Evolutionary conservation across 768 basidiomycete genomes (phyloP).

Genomic region (Plicaturopsis crispa): DNA sequence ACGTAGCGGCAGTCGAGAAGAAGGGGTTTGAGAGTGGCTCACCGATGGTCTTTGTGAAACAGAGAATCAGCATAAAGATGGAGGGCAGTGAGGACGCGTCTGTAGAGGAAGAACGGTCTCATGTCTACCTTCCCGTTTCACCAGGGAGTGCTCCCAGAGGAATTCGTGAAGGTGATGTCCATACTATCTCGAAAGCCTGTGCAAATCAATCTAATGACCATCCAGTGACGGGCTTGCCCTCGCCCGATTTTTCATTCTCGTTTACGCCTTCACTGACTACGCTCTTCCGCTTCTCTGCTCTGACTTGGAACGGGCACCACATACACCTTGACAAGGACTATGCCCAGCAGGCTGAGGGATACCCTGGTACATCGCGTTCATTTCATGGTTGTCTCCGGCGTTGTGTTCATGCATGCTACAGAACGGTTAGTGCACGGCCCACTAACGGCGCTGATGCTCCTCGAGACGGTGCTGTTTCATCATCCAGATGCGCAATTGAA

Average conservation of each 20-base stretch:
- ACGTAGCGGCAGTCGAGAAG: slow-evolving; percentile 45
- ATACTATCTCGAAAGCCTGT: background rate
- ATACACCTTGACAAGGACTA: slow-evolving; percentile 80
- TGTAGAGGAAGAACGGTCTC: slow-evolving; percentile 55
- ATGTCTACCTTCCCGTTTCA: slow-evolving; percentile 49
- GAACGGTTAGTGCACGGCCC: slow-evolving; percentile 85
- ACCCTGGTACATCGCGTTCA: slow-evolving; percentile 42
- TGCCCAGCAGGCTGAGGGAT: slow-evolving; percentile 60
- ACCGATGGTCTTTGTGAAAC: slow-evolving; percentile 73
- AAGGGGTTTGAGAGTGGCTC: slow-evolving; percentile 56
- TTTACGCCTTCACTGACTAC: slow-evolving; percentile 65
- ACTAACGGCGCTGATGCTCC: slow-evolving; percentile 69
- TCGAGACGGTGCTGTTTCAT: slow-evolving; percentile 51
- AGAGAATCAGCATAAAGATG: slow-evolving; percentile 45
- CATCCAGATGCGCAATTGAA: slow-evolving; percentile 38
- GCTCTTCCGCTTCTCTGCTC: slow-evolving; percentile 79
- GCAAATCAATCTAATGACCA: background rate
- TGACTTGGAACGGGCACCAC: slow-evolving; percentile 81
- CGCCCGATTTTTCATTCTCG: slow-evolving; percentile 51
- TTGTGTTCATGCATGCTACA: slow-evolving; percentile 18
- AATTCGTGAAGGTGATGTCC: slow-evolving; percentile 35
- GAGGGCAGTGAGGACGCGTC: slow-evolving; percentile 37
- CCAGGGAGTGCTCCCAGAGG: slow-evolving; percentile 19
- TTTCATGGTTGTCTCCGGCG: background rate
- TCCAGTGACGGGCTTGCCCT: slow-evolving; percentile 45